A percentile compares a stretch with the other conserved stretches of the same genome.
Conservation (phyloP, 441 rosid genomes). For the Dalechampia spathulata region DNA sequence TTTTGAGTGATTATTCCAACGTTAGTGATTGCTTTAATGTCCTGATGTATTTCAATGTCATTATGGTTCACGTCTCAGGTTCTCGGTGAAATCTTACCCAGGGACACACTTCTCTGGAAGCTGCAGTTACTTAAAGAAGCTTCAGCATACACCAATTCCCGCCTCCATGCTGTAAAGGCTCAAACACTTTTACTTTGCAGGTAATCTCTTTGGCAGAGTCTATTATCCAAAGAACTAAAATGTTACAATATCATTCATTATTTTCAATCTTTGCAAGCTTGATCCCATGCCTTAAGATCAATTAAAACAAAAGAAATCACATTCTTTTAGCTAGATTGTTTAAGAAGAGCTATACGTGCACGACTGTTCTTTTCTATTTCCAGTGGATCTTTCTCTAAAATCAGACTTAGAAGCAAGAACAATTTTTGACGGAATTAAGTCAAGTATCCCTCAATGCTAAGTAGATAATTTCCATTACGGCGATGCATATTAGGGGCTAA, state of each 20-base stretch:
- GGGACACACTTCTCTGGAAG: slow-evolving; percentile 54
- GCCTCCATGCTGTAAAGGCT: slow-evolving; percentile 48
- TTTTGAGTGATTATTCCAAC: neutral
- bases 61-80: slow-evolving; percentile 33
- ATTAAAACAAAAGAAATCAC: too few relatives aligned
- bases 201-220: slow-evolving; percentile 27
- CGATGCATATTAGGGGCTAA: neutral
- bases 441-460: neutral
- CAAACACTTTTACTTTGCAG: slow-evolving; percentile 48
- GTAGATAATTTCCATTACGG: neutral
- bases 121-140: slow-evolving; percentile 46
- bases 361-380: too few relatives aligned
- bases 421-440: too few relatives aligned
- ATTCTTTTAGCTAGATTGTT: too few relatives aligned
- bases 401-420: too few relatives aligned
- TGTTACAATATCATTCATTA: too few relatives aligned
- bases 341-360: too few relatives aligned
- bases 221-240: too few relatives aligned
- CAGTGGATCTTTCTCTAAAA: too few relatives aligned
- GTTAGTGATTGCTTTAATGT: neutral
- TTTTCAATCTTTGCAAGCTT: too few relatives aligned
- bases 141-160: slow-evolving; percentile 42
- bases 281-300: too few relatives aligned
- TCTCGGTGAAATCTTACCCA: slow-evolving; percentile 38
- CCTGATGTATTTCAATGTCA: neutral